These are phyloP conservation scores for Bolboschoenoplectus hybrid DNA, from an alignment of 202 grass and related monocot species.

Conservation along the genomic window DNA sequence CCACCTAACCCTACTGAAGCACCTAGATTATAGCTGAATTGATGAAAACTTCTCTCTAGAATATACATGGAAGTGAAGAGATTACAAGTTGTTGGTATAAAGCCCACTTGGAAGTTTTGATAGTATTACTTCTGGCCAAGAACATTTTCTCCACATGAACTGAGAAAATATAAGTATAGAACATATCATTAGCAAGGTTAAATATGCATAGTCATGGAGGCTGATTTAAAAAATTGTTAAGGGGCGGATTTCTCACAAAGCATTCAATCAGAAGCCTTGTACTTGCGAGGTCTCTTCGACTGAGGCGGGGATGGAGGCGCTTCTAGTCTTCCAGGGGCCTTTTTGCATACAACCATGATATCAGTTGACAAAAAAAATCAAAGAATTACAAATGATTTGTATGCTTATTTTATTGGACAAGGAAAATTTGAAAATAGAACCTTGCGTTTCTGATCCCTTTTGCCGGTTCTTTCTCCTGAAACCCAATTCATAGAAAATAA, in stretches of 20 bases:
- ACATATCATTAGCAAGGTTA: not conserved
- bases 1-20: not conserved
- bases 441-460: constrained; percentile 97
- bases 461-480: constrained; percentile 79
- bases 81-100: not conserved
- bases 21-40: not conserved
- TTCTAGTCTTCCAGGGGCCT: constrained; percentile 68
- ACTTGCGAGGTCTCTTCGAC: constrained; percentile 87
- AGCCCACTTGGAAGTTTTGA: not conserved
- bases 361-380: constrained; percentile 14
- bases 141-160: constrained; percentile 16
- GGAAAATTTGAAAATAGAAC: constrained; percentile 46
- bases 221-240: not conserved
- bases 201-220: not conserved
- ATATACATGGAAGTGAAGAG: constrained; percentile 29
- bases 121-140: not conserved
- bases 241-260: not conserved
- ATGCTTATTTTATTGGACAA: constrained; percentile 20
- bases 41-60: not conserved
- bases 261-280: constrained; percentile 80
- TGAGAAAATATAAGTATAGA: constrained; percentile 24
- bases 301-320: constrained; percentile 81
- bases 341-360: constrained; percentile 37
- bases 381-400: constrained; percentile 16
- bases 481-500: constrained; percentile 35